Evolutionary conservation across 345 rosid species (phyloP), one percentile per base, ranked within the genome.

Genomic region (Streptanthus diversifolius): DNA sequence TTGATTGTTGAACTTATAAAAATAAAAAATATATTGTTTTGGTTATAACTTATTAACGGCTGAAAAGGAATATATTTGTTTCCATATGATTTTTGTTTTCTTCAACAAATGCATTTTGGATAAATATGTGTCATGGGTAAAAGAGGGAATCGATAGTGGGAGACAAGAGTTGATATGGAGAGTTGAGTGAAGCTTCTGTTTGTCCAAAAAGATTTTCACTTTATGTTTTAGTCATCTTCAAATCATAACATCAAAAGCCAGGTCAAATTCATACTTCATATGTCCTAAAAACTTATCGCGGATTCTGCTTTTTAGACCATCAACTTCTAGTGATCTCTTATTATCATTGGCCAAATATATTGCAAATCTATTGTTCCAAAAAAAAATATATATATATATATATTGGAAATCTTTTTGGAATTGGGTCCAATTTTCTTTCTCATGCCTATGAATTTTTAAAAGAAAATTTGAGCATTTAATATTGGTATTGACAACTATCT

Each of bases 221-320:
- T 59, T 67, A 21, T 59, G 68, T 59, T 49, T 49, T 74, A 67
- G 78, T 74, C 78, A 66, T 51, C 40, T 74, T 48, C 63, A 74
- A 74, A 74, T 74, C 78, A 48, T 74, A 39, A 58, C 68, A 66
- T 48, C 61, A 30, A 74, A 74, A 59, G 55, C 48, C 1, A 74
- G 2, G 62, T 67, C 78, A 74, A 30, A 21, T 74, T 74, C 47
- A 59, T 40, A 58, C 68, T 74, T 74, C 55, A 59, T 58, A 27
- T 48, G 54, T 66, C 66, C 43, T 47, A 57, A 18, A 44, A 25
- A 64, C 0, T 74, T 11, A 48, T 66, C 21, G 41, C 51, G 47
- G 54, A 58, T 74, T 59, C 78, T 74, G 30, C 48, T 59, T 74
- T 74, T 32, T 51, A 67, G 68, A 59, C 78, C 30, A 60, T 75